Percentiles rank a stretch among this genome's conserved stretches.
These are phyloP conservation scores for Teratosphaeria nubilosa DNA, from an alignment of 2,329 filamentous ascomycete genomes.

Conservation along the genomic window DNA sequence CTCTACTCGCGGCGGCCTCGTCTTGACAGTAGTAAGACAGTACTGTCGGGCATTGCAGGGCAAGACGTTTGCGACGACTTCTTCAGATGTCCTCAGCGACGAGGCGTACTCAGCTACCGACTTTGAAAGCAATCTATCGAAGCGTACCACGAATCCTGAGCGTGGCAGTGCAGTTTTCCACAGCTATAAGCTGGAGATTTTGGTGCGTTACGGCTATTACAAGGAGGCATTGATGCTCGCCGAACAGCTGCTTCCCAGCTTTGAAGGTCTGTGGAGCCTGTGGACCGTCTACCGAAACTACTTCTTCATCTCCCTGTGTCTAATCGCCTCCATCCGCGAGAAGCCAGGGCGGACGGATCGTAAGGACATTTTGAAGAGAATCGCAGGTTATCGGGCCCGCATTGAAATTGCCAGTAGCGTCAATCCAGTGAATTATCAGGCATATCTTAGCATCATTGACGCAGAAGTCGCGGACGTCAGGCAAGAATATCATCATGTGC, in stretches of 20 bases:
- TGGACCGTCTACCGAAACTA: constrained; percentile 32
- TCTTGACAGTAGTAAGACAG: constrained; percentile 58
- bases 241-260: constrained; percentile 30
- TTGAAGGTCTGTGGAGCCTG: constrained; percentile 35
- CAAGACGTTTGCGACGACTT: constrained; percentile 49
- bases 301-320: constrained; percentile 34
- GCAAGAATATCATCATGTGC: constrained; percentile 39
- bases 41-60: constrained; percentile 61
- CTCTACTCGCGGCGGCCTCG: constrained; percentile 60
- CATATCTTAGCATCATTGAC: constrained; percentile 58
- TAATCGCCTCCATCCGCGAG: constrained; percentile 30
- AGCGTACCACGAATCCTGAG: constrained; percentile 46
- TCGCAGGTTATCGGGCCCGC: constrained; percentile 47
- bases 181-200: constrained; percentile 35
- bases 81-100: constrained; percentile 54
- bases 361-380: constrained; percentile 41
- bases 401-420: constrained; percentile 55
- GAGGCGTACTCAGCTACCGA: constrained; percentile 51
- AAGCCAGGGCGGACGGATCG: constrained; percentile 29
- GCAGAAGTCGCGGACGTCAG: constrained; percentile 55
- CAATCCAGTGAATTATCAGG: constrained; percentile 60
- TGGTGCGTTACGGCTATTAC: constrained; percentile 35
- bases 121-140: constrained; percentile 43
- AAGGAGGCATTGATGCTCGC: constrained; percentile 34
- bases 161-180: constrained; percentile 60